Percentiles rank a stretch among this genome's conserved stretches.
Evolutionary conservation across 2,329 filamentous ascomycete species (phyloP).

Genomic region (Tolypocladium ovalisporum): DNA sequence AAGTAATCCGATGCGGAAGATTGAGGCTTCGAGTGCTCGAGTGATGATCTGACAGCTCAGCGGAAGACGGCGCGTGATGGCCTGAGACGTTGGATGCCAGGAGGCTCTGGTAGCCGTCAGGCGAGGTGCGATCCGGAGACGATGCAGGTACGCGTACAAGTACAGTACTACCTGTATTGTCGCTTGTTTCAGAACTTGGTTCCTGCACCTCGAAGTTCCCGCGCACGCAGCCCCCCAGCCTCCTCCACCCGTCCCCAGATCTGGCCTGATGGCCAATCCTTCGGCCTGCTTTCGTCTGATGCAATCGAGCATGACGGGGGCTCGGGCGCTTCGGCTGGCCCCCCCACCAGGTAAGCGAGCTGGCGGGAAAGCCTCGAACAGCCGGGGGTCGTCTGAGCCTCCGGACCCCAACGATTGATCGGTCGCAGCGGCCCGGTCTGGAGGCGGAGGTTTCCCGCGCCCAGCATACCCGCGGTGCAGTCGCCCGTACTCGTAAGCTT

Average conservation of each 20-base stretch:
- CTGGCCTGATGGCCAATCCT: background rate
- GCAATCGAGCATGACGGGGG: background rate
- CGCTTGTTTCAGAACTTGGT: background rate
- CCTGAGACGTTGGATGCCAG: background rate
- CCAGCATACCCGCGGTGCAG: background rate
- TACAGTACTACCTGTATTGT: too few species aligned
- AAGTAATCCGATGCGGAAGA: background rate
- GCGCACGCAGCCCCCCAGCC: background rate
- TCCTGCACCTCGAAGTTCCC: background rate
- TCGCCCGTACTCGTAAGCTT: background rate
- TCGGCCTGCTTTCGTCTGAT: background rate
- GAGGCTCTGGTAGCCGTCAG: background rate
- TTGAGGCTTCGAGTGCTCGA: background rate
- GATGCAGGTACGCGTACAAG: too few species aligned
- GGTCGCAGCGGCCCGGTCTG: background rate
- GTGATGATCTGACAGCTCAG: background rate
- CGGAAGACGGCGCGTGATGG: background rate
- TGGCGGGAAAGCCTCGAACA: background rate
- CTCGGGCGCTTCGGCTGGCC: background rate
- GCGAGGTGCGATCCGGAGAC: background rate
- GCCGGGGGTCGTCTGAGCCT: background rate
- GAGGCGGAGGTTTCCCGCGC: background rate
- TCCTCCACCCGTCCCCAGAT: background rate
- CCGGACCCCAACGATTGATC: background rate
- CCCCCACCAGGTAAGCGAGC: background rate